Evolutionary conservation across 1,284 basidiomycete species (phyloP), one percentile per base, ranked within the genome.

Genomic region (Fomitopsis palustris): DNA sequence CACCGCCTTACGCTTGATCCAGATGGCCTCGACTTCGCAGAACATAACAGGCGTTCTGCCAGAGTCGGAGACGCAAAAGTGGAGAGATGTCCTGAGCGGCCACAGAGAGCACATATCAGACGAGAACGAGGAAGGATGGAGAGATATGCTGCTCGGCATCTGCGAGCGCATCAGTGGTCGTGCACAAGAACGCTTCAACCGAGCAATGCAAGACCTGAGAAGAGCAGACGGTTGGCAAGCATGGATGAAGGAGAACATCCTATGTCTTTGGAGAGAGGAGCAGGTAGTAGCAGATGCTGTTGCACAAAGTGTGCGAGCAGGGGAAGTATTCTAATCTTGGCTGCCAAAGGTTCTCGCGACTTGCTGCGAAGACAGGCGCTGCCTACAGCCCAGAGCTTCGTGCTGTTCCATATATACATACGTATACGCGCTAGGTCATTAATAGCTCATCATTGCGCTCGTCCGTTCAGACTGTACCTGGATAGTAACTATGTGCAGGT

Each of bases 1-100:
- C 31, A 81, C 84, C 29, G 85, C 88, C 0, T 74, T 95, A 42
- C 84, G 92, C 31, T 76, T 94, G 4, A 78, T 85, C 56, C 78
- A 85, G 65, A 63, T 80, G 31, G 64, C 78, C 3, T 19, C 49
- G 4, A 35, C n/a, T 1, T 52, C 17, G 8, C 60, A 67, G 16
- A 42, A 39, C 9, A 38, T 19, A 29, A 35, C 10, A 21, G 42
- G 17, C 12, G 27, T 60, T 25, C 60, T 64, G 29, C 43, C 53
- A 10, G 64, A 77, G 17, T 60, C 64, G 8, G 61, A 65, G 21
- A 65, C 87, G 21, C 65, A 77, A 21, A 57, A 67, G 5, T 92
- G 90, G 90, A 75, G 74, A 58, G 78, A 83, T 38, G 84, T 83
- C 10, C 65, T 84, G 6, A 57, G 74, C 16, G 90, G 90, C 2